Evolutionary conservation across 257 asterid species (phyloP).

Genomic region (Lantana camara): DNA sequence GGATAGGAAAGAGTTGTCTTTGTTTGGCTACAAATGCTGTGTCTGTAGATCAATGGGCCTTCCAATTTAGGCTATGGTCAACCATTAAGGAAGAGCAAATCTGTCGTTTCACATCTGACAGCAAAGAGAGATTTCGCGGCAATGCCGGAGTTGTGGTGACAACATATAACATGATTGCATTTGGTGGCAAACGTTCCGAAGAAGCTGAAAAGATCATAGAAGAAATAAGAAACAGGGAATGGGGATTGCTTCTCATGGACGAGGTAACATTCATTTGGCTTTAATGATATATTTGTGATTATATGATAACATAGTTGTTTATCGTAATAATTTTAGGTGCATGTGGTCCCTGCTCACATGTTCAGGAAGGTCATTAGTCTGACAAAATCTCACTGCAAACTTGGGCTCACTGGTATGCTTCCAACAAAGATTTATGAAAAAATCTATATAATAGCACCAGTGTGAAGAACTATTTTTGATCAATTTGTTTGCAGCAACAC

Average conservation of each 20-base stretch:
- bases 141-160: conserved; percentile 85
- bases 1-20: conserved; percentile 78
- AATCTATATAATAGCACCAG: neutral
- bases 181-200: conserved; percentile 85
- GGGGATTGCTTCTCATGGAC: conserved; percentile 89
- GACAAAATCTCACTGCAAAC: conserved; percentile 81
- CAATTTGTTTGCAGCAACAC: conserved; percentile 63
- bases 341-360: conserved; percentile 89
- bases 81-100: conserved; percentile 76
- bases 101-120: conserved; percentile 82
- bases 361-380: conserved; percentile 79
- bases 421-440: neutral
- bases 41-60: conserved; percentile 90
- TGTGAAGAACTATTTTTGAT: neutral
- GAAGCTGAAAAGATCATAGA: conserved; percentile 89
- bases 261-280: conserved; percentile 46
- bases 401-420: conserved; percentile 71
- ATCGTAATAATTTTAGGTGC: conserved; percentile 50
- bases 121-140: conserved; percentile 85
- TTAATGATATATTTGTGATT: neutral
- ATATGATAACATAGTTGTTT: conserved; percentile 14
- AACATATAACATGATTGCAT: conserved; percentile 85
- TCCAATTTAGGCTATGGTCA: conserved; percentile 81
- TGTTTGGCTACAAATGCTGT: conserved; percentile 89
- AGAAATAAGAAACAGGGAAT: conserved; percentile 78